Conservation (phyloP, 2,329 filamentous ascomycete species). For the Aspergillus chevalieri region DNA sequence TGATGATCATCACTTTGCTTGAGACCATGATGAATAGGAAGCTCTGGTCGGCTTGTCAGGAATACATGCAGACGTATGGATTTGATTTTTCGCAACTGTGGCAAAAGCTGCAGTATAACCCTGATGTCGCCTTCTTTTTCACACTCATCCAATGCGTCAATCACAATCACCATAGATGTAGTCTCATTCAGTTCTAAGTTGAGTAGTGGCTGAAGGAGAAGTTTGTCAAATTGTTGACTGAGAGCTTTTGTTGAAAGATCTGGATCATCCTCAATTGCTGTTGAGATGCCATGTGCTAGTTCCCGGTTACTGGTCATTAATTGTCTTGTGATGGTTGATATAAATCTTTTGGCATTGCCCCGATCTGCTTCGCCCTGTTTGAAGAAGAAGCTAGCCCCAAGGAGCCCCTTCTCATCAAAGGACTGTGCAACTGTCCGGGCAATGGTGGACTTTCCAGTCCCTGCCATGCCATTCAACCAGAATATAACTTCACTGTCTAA, state of each 20-base stretch:
- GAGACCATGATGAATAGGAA: neutral
- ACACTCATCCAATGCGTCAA: neutral
- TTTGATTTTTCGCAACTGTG: neutral
- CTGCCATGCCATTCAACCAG: slow-evolving; percentile 7
- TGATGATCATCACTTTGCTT: neutral
- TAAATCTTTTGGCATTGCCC: neutral
- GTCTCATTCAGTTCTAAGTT: too few species aligned
- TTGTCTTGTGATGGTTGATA: neutral
- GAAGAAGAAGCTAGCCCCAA: slow-evolving; percentile 17
- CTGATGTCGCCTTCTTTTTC: neutral
- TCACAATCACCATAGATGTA: neutral
- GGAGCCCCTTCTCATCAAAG: slow-evolving; percentile 1
- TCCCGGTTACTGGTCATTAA: neutral
- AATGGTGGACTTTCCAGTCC: slow-evolving; percentile 12
- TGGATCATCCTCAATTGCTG: neutral
- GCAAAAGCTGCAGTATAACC: neutral
- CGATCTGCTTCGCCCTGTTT: slow-evolving; percentile 4
- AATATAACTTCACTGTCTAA: slow-evolving; percentile 6
- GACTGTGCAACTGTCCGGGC: slow-evolving; percentile 6
- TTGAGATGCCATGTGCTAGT: neutral
- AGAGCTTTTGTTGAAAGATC: neutral
- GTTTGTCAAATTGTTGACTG: neutral
- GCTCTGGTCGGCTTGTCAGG: neutral
- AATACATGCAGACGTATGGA: neutral
- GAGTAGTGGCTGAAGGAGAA: neutral